Evolutionary conservation across 1,284 basidiomycete species (phyloP).

Genomic region (Boletellus deceptivus): DNA sequence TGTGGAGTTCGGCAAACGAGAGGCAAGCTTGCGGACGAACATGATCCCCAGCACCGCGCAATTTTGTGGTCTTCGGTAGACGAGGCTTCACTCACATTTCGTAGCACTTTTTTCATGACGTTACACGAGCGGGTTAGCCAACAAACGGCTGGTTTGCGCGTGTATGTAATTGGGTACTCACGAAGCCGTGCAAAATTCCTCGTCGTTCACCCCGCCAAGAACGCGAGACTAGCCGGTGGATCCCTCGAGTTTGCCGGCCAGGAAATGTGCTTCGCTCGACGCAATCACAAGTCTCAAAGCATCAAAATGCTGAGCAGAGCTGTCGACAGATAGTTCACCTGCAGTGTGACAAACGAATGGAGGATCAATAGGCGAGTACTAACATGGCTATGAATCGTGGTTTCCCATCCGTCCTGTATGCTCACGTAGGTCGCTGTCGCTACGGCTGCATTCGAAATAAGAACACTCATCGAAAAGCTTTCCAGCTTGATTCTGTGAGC

Average conservation of each 20-base stretch:
- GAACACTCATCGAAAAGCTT: constrained; percentile 16
- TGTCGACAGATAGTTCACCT: constrained; percentile 35
- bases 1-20: constrained; percentile 28
- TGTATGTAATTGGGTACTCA: constrained; percentile 12
- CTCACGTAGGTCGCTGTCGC: constrained; percentile 15
- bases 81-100: constrained; percentile 31
- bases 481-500: constrained; percentile 25
- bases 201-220: constrained; percentile 31
- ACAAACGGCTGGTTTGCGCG: neutral
- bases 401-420: constrained; percentile 33
- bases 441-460: constrained; percentile 29
- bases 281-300: constrained; percentile 30
- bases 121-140: constrained; percentile 6
- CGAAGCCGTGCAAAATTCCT: constrained; percentile 28
- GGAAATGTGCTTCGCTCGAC: constrained; percentile 26
- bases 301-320: constrained; percentile 32
- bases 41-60: constrained; percentile 30
- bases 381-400: constrained; percentile 1
- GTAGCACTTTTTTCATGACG: constrained; percentile 30
- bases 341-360: constrained; percentile 19
- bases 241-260: constrained; percentile 10
- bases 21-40: constrained; percentile 34
- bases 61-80: neutral
- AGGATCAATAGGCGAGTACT: neutral
- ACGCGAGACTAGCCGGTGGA: constrained; percentile 22